Base-by-base conservation (phyloP, 2,329 filamentous ascomycete genomes). In the Penicillium thymicola region DNA sequence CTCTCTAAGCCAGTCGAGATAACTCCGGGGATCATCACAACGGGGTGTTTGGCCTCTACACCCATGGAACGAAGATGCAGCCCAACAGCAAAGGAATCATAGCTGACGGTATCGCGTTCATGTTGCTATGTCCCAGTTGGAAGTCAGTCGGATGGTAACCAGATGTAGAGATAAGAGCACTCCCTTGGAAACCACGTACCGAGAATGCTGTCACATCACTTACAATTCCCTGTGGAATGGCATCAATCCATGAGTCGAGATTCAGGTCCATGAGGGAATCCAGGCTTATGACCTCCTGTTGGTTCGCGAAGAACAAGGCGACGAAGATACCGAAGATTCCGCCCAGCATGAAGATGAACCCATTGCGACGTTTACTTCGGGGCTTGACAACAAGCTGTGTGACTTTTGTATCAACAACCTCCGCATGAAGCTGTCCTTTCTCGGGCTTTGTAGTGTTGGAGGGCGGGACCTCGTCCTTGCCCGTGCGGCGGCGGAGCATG, bases 1-100 rank as follows among this genome's bases (percentile, higher is more conserved):
- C 91, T 96, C 75, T 99, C 94, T 25, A 99, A 82, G 1, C 94
- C 94, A 0, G 94, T 97, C 0, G 94, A 97, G 65, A 99, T 99
- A 57, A 99, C 94, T 5, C 94, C 94, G 0, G 94, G 94, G 10
- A 99, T 87, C 93, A 99, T 97, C 61, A 99, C 89, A 59, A 99
- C 87, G 1, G 94, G 91, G 67, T 97, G 92, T 57, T 89, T 83
- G 16, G 90, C 93, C 46, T 82, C 74, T 18, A 97, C 81, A 1
- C 95, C 95, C 72, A 97, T 89, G 5, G 86, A 79, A 38, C 86
- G 86, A 21, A 92, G 88, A 67, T 95, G 89, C 30, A 94, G 77
- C 5, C 94, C 95, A 45, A 97, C 89, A 1, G 92, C 85, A 70
- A 99, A 99, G 6, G 92, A 90, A 77, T 99, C 94, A 75, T 96